A percentile compares a stretch with the other conserved stretches of the same genome.
These are phyloP conservation scores for Phanerodontia chrysosporium DNA, from an alignment of 768 basidiomycete species.

Conservation along the genomic window DNA sequence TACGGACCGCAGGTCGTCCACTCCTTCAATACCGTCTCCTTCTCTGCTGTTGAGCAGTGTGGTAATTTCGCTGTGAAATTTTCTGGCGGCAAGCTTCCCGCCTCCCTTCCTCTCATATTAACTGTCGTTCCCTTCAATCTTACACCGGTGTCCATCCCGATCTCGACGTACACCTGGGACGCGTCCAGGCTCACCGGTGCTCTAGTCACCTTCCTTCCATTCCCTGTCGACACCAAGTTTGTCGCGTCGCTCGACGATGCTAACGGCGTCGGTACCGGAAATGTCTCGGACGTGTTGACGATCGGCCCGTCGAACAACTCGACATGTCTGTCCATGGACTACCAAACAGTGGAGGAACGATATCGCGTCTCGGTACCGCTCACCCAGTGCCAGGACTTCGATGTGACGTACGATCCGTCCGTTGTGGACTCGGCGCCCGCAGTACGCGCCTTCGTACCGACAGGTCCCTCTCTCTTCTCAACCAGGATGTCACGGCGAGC, in stretches of 20 bases:
- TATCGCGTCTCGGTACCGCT: slow-evolving; percentile 33
- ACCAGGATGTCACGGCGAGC: slow-evolving; percentile 16
- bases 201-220: slow-evolving; percentile 47
- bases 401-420: slow-evolving; percentile 37
- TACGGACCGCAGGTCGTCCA: slow-evolving; percentile 23
- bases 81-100: slow-evolving; percentile 32
- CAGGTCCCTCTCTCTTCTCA: slow-evolving; percentile 22
- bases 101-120: slow-evolving; percentile 39
- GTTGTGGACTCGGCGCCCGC: slow-evolving; percentile 32
- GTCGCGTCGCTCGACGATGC: slow-evolving; percentile 52
- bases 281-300: slow-evolving; percentile 44
- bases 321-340: slow-evolving; percentile 34
- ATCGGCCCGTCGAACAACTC: slow-evolving; percentile 39
- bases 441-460: slow-evolving; percentile 34
- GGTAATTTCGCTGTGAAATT: slow-evolving; percentile 44
- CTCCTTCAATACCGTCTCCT: slow-evolving; percentile 28
- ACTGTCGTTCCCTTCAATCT: slow-evolving; percentile 52
- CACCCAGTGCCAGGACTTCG: slow-evolving; percentile 48
- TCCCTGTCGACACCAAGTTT: slow-evolving; percentile 44
- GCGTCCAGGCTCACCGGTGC: slow-evolving; percentile 36
- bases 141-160: slow-evolving; percentile 43
- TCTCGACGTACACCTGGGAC: slow-evolving; percentile 36
- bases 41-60: slow-evolving; percentile 49
- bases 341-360: slow-evolving; percentile 12
- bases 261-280: slow-evolving; percentile 34